A percentile compares a stretch with the other conserved stretches of the same genome.
These are phyloP conservation scores for Fragaria ananassa DNA, from an alignment of 306 rosid species.

Conservation along the genomic window DNA sequence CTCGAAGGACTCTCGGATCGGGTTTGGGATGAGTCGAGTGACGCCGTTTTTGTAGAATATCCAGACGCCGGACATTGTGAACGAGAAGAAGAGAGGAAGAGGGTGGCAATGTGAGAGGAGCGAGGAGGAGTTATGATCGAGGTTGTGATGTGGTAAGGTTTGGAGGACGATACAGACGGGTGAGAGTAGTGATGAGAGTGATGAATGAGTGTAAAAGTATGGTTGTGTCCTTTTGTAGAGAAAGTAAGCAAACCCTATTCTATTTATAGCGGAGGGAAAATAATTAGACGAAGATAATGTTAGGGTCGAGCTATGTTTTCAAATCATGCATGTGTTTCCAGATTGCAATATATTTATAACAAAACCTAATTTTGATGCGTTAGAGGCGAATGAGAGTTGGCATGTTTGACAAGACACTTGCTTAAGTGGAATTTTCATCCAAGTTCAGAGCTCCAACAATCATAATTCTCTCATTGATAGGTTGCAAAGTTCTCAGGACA, in stretches of 20 bases:
- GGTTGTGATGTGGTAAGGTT: background rate
- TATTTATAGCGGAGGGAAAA: background rate
- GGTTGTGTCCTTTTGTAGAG: background rate
- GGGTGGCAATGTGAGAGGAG: background rate
- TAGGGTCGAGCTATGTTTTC: background rate
- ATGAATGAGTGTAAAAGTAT: background rate
- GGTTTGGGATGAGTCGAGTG: constrained; percentile 60
- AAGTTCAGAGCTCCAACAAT: no score
- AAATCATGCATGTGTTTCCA: background rate
- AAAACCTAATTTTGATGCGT: background rate
- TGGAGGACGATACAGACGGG: background rate
- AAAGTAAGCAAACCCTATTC: constrained; percentile 4
- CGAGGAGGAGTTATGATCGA: background rate
- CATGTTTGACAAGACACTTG: no score
- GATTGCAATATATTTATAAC: background rate
- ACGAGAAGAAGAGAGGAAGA: background rate
- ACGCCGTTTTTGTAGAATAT: constrained; percentile 88
- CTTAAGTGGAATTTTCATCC: no score
- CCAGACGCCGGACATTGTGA: constrained; percentile 87
- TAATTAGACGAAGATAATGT: background rate
- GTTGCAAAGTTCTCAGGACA: no score
- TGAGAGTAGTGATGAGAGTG: background rate
- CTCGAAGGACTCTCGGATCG: constrained; percentile 82
- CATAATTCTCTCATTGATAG: no score
- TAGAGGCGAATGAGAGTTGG: no score